Evolutionary conservation across 106 monocot species (phyloP).

Genomic region (Allium fistulosum): DNA sequence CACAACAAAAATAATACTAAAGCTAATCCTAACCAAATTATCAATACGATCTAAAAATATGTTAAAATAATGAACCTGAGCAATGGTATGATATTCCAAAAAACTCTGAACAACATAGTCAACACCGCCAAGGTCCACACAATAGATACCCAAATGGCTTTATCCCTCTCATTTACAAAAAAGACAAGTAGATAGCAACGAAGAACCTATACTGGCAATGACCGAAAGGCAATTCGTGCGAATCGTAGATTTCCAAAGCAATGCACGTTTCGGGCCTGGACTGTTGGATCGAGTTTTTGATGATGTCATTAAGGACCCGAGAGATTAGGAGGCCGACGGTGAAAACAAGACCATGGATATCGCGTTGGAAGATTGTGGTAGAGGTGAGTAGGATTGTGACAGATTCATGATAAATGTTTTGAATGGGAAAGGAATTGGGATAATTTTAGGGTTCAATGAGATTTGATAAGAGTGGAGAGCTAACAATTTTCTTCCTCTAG

Average conservation of each 20-base stretch:
- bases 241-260: slow-evolving; percentile 79
- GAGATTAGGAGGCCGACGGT: slow-evolving; percentile 66
- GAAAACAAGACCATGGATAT: slow-evolving; percentile 83
- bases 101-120: slow-evolving; percentile 91
- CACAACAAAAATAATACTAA: not conserved
- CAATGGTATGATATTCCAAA: slow-evolving; percentile 86
- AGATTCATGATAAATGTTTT: too few species aligned
- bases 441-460: too few species aligned
- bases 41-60: not conserved
- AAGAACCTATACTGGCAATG: slow-evolving; percentile 99
- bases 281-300: slow-evolving; percentile 87
- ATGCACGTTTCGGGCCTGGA: slow-evolving; percentile 80
- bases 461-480: too few species aligned
- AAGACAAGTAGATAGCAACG: slow-evolving; percentile 72
- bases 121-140: slow-evolving; percentile 73
- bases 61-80: slow-evolving; percentile 46
- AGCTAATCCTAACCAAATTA: not conserved
- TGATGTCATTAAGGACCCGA: slow-evolving; percentile 84
- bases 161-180: slow-evolving; percentile 22
- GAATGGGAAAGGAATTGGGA: too few species aligned
- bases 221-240: slow-evolving; percentile 89
- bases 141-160: slow-evolving; percentile 13
- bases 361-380: slow-evolving; percentile 89
- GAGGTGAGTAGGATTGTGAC: slow-evolving; percentile 29
- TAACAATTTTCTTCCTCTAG: too few species aligned